A percentile compares a stretch with the other conserved stretches of the same genome.
These are phyloP conservation scores for Dalbergia cultrata DNA, from an alignment of 306 rosid species.

Conservation along the genomic window DNA sequence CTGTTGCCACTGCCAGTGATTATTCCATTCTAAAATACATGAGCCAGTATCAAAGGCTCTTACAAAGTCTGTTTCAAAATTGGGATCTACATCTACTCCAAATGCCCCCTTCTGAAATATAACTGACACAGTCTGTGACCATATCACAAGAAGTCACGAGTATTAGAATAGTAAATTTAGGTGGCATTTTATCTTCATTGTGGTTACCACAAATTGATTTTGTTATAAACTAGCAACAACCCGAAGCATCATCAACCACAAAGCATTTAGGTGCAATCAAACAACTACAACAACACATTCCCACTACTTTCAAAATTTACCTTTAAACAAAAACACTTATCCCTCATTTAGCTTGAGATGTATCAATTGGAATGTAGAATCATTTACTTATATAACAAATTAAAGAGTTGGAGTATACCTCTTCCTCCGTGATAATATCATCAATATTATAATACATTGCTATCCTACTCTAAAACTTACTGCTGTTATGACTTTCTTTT, in stretches of 20 bases:
- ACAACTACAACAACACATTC: background rate
- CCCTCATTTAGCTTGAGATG: slow-evolving; percentile 31
- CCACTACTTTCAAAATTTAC: slow-evolving; percentile 12
- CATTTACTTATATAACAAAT: background rate
- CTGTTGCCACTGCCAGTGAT: no score
- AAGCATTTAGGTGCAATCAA: slow-evolving; percentile 7
- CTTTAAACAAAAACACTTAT: background rate
- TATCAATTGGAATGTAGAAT: slow-evolving; percentile 8
- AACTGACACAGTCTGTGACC: slow-evolving; percentile 68
- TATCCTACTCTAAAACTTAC: slow-evolving; percentile 53
- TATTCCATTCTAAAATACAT: slow-evolving; percentile 37
- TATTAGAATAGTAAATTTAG: slow-evolving; percentile 36
- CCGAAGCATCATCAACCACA: slow-evolving; percentile 8
- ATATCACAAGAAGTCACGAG: slow-evolving; percentile 30
- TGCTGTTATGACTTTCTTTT: slow-evolving; percentile 41
- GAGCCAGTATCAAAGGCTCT: slow-evolving; percentile 47
- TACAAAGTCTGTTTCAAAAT: slow-evolving; percentile 79
- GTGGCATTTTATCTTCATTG: slow-evolving; percentile 21
- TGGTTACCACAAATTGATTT: slow-evolving; percentile 1
- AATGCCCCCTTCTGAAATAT: slow-evolving; percentile 79
- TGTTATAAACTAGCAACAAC: slow-evolving; percentile 32
- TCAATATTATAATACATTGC: slow-evolving; percentile 82
- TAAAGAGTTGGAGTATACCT: slow-evolving; percentile 55
- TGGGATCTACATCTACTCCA: slow-evolving; percentile 89
- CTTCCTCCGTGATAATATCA: slow-evolving; percentile 85